Evolutionary conservation across 495 filamentous ascomycete genomes (phyloP).

Genomic region (Penicillium lividum): DNA sequence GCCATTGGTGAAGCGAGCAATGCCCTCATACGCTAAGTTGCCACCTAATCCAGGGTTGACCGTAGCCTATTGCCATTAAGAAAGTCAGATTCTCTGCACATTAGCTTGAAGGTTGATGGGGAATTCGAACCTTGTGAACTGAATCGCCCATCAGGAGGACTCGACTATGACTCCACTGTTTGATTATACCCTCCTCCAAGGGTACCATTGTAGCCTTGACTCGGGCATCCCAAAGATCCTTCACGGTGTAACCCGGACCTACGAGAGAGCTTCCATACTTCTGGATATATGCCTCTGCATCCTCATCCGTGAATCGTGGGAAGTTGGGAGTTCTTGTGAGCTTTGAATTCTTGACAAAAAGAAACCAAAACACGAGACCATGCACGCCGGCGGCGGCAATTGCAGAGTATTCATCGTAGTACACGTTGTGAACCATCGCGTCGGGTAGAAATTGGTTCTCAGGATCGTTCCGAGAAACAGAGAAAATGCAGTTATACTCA

Average conservation of each 20-base stretch:
- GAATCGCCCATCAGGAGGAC: conserved; percentile 24
- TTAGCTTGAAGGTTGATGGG: neutral
- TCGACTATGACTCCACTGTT: conserved; percentile 20
- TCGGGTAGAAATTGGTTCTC: conserved; percentile 19
- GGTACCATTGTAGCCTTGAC: conserved; percentile 20
- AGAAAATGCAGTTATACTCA: conserved; percentile 23
- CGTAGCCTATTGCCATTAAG: conserved; percentile 2
- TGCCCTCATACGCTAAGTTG: conserved; percentile 20
- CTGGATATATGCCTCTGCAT: conserved; percentile 14
- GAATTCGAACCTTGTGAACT: conserved; percentile 20
- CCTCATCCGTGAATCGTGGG: conserved; percentile 14
- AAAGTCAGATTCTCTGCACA: neutral
- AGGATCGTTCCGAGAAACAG: conserved; percentile 24
- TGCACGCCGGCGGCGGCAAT: conserved; percentile 16
- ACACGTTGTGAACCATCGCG: conserved; percentile 19
- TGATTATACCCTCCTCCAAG: conserved; percentile 25
- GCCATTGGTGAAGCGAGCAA: conserved; percentile 18
- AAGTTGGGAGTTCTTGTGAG: conserved; percentile 18
- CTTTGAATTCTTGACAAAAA: conserved; percentile 15
- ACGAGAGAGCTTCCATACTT: conserved; percentile 14
- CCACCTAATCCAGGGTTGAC: conserved; percentile 22
- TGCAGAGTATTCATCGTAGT: conserved; percentile 15
- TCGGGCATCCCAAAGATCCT: conserved; percentile 22
- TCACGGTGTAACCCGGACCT: conserved; percentile 24
- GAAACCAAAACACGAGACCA: conserved; percentile 27